These are phyloP conservation scores for Fomitopsis serialis DNA, from an alignment of 768 basidiomycete genomes.

Conservation along the genomic window DNA sequence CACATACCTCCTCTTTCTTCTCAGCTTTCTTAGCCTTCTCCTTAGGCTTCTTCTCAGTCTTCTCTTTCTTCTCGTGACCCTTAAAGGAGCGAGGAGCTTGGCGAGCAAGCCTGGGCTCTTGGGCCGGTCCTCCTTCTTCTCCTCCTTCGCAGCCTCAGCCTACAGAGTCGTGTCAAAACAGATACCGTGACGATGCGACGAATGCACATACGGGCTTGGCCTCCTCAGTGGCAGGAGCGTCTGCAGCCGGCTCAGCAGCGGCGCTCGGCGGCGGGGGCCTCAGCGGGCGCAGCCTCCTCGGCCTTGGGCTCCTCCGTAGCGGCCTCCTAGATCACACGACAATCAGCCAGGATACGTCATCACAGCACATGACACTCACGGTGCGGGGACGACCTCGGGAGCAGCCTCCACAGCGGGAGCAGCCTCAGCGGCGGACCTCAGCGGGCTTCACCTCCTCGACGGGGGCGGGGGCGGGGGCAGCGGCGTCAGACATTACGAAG, in stretches of 20 bases:
- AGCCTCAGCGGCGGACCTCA: constrained; percentile 34
- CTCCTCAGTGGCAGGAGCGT: constrained; percentile 38
- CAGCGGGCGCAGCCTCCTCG: constrained; percentile 23
- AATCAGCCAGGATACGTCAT: not conserved
- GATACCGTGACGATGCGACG: not conserved
- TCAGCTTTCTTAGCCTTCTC: constrained; percentile 76
- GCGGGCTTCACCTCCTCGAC: constrained; percentile 50
- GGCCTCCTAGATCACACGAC: constrained; percentile 16
- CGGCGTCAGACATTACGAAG: constrained; percentile 77
- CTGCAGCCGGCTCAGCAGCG: constrained; percentile 28
- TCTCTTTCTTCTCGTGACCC: constrained; percentile 32
- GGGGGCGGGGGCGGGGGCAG: constrained; percentile 43
- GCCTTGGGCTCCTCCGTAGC: constrained; percentile 22
- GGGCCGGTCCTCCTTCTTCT: constrained; percentile 75
- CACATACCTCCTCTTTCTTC: constrained; percentile 60
- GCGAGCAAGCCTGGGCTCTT: constrained; percentile 73
- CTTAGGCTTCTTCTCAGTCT: constrained; percentile 57
- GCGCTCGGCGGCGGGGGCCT: constrained; percentile 24
- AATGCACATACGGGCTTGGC: constrained; percentile 31
- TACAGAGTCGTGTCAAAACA: constrained; percentile 12
- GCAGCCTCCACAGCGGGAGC: constrained; percentile 33
- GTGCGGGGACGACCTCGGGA: constrained; percentile 31
- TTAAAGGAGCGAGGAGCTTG: constrained; percentile 83
- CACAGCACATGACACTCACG: constrained; percentile 22
- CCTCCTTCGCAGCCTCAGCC: constrained; percentile 39